Evolutionary conservation across 139 green algal species (phyloP), one percentile per base, ranked within the genome.

Genomic region (Micromonas commoda): DNA sequence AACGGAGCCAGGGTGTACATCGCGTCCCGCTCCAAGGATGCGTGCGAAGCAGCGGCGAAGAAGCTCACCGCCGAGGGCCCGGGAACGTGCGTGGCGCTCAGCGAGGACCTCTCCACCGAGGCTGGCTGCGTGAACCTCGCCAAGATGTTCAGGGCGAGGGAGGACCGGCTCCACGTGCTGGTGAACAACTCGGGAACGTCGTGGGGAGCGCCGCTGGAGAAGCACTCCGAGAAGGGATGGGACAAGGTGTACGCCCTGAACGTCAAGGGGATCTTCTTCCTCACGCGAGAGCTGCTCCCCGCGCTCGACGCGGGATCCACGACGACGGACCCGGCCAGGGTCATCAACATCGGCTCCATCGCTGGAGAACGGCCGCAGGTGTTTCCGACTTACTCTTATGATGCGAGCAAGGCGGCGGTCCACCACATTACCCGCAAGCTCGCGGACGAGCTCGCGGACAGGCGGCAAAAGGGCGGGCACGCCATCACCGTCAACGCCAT

Each of bases 401-500:
- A 82, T 52, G 61, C 77, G 1, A 57, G n/a, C 21, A 82, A 82
- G 35, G 77, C 77, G 4, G 77, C 77, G 26, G 37, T 78, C 35
- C 69, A 82, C 32, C 71, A 78, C 34, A 19, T 82, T 19, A 76
- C 67, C 1, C 37, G 0, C 6, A 82, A 82, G n/a, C 52, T 82
- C 29, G 69, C 77, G 2, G 57, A 57, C 35, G 69, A 78, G 64
- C 32, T 82, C 1, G 45, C 67, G 45, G n/a, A 24, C 24, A 33
- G 61, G 6, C 64, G 64, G 3, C 23, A 35, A 3, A 16, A 57
- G 45, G 45, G 45, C 45, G 45, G 45, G 9, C 3, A n/a, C 2
- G 29, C 19, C 0, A 82, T 82, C 60, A 82, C 77, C 1, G 77
- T 82, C 1, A 82, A 82, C 38, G 69, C 71, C 0, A 38, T 82